These are phyloP conservation scores for Helicostylum pulchrum DNA, from an alignment of 192 early-diverging fungal genomes.

Conservation along the genomic window DNA sequence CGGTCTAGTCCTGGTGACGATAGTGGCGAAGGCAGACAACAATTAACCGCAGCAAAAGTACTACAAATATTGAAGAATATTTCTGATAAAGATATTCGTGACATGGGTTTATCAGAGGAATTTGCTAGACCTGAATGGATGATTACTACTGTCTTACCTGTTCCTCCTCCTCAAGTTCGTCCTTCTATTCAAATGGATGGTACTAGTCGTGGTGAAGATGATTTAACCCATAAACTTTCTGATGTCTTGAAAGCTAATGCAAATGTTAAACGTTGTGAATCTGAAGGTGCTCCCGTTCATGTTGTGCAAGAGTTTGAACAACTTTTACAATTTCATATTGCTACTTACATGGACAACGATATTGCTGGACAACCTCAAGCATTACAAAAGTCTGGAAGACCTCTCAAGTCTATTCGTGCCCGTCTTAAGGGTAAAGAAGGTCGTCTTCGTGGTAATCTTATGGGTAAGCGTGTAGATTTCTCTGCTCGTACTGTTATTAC, in stretches of 20 bases:
- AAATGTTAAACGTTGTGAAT: conserved; percentile 71
- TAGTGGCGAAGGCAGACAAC: conserved; percentile 55
- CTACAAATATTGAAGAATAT: conserved; percentile 84
- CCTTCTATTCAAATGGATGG: conserved; percentile 95
- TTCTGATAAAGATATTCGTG: conserved; percentile 75
- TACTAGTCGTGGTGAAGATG: conserved; percentile 85
- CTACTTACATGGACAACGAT: conserved; percentile 98
- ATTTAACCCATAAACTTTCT: conserved; percentile 92
- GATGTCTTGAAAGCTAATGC: conserved; percentile 94
- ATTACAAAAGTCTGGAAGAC: conserved; percentile 89
- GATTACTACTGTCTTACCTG: conserved; percentile 90
- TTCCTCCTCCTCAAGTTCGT: conserved; percentile 94
- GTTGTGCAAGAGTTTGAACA: conserved; percentile 86
- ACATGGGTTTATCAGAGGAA: conserved; percentile 85
- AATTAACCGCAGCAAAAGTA: conserved; percentile 71
- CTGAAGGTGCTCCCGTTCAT: conserved; percentile 85
- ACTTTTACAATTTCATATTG: conserved; percentile 82
- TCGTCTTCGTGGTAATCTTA: conserved; percentile 96
- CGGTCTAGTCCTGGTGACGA: conserved; percentile 24
- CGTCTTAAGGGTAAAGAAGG: conserved; percentile 99
- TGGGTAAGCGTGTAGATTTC: conserved; percentile 99
- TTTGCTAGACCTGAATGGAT: conserved; percentile 99
- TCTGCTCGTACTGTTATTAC: conserved; percentile 99
- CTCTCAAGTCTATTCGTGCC: conserved; percentile 92
- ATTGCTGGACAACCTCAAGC: conserved; percentile 87